A percentile compares a stretch with the other conserved stretches of the same genome.
phyloP scores from a whole-genome alignment of 2,329 filamentous ascomycete species.

The Nakataea oryzae region DNA sequence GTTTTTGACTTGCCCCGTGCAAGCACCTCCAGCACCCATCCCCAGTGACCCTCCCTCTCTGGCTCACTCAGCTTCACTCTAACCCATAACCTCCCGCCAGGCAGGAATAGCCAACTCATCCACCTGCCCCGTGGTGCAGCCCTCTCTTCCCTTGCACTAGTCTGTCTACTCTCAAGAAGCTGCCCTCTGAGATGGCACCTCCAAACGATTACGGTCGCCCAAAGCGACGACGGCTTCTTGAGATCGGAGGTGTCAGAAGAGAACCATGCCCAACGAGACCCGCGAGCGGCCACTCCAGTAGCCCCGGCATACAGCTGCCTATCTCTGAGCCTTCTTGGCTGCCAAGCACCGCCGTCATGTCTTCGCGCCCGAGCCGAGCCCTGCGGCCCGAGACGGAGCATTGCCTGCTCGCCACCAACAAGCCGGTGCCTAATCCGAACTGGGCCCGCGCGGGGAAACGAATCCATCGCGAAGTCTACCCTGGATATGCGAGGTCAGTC shows the following conservation, averaged over 20 bases:
- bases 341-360: background rate
- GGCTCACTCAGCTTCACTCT: background rate
- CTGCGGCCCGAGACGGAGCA: constrained; percentile 1
- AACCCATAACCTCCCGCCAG: too few relatives aligned
- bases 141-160: background rate
- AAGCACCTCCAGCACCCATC: background rate
- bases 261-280: too few relatives aligned
- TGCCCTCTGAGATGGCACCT: background rate
- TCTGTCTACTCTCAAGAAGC: background rate
- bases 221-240: background rate
- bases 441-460: background rate
- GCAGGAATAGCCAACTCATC: background rate
- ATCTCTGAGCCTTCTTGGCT: background rate
- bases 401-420: background rate
- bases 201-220: background rate
- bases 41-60: background rate
- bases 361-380: background rate
- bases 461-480: background rate
- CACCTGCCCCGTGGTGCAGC: background rate
- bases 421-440: background rate
- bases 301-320: too few relatives aligned
- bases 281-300: too few relatives aligned
- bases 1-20: background rate
- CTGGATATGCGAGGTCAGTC: background rate
- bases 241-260: background rate